Percentiles rank a stretch among this genome's conserved stretches.
phyloP scores from a whole-genome alignment of 441 rosid species.

The Croton laevigatus region DNA sequence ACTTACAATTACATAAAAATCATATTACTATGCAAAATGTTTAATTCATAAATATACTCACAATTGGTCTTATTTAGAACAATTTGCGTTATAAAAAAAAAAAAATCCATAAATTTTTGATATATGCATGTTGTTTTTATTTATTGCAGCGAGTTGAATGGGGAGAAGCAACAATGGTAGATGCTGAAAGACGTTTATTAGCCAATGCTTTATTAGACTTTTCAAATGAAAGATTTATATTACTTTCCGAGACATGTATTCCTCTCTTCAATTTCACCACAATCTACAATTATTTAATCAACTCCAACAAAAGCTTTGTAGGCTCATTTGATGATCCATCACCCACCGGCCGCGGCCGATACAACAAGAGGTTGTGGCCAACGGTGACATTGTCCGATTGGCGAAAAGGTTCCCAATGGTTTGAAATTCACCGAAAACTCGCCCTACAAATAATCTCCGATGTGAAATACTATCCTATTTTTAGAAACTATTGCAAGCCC shows the following conservation, averaged over 20 bases:
- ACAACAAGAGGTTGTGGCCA: slow-evolving; percentile 41
- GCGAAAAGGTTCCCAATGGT: slow-evolving; percentile 51
- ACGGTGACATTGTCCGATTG: slow-evolving; percentile 31
- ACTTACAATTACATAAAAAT: too few relatives aligned
- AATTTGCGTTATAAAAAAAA: too few relatives aligned
- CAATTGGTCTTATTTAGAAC: too few relatives aligned
- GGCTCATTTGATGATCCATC: slow-evolving; percentile 40
- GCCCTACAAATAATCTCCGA: slow-evolving; percentile 25
- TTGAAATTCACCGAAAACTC: slow-evolving; percentile 32
- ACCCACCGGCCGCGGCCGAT: slow-evolving; percentile 35
- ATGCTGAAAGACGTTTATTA: slow-evolving; percentile 41
- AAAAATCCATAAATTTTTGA: neutral
- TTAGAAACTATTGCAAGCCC: slow-evolving; percentile 16
- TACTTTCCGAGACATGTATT: slow-evolving; percentile 43
- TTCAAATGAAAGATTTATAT: slow-evolving; percentile 36
- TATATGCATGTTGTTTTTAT: neutral
- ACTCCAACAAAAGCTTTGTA: slow-evolving; percentile 30
- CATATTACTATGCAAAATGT: too few relatives aligned
- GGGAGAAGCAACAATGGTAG: slow-evolving; percentile 42
- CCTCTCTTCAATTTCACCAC: slow-evolving; percentile 42
- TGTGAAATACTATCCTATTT: slow-evolving; percentile 18
- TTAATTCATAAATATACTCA: too few relatives aligned
- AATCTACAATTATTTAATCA: slow-evolving; percentile 31
- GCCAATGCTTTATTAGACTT: slow-evolving; percentile 39
- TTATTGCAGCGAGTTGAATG: slow-evolving; percentile 34